A percentile compares a stretch with the other conserved stretches of the same genome.
These are phyloP conservation scores for Pseudogymnoascus sp. DNA, from an alignment of 2,329 filamentous ascomycete genomes.

Conservation along the genomic window DNA sequence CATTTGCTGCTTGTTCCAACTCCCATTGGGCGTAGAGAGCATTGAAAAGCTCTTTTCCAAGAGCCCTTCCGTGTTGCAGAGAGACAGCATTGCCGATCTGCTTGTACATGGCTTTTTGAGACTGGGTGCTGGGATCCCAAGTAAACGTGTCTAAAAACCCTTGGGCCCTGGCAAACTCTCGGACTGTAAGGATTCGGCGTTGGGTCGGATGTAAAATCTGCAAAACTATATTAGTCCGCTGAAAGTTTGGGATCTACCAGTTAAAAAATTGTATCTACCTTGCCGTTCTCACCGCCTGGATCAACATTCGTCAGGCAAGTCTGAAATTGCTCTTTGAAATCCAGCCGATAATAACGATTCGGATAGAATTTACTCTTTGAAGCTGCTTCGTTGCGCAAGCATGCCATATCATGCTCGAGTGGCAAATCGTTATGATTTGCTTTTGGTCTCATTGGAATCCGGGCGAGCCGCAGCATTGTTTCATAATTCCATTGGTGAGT, in stretches of 20 bases:
- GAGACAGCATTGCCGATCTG: conserved; percentile 18
- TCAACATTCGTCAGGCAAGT: background rate
- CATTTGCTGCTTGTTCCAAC: background rate
- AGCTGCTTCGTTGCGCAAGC: background rate
- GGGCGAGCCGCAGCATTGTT: background rate
- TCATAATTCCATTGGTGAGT: background rate
- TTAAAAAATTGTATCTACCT: conserved; percentile 9
- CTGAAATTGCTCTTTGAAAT: background rate
- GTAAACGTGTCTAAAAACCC: conserved; percentile 15
- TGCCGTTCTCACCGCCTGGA: conserved; percentile 14
- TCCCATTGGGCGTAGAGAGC: conserved; percentile 1
- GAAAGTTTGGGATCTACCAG: background rate
- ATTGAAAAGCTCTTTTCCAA: conserved; percentile 11
- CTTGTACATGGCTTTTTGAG: conserved; percentile 5
- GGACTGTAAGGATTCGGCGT: conserved; percentile 10
- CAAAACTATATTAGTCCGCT: background rate
- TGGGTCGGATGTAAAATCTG: conserved; percentile 14
- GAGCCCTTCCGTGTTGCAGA: background rate
- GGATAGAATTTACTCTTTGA: background rate
- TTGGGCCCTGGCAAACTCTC: conserved; percentile 16
- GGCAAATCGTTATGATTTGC: background rate
- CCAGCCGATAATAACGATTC: background rate
- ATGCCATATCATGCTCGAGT: background rate
- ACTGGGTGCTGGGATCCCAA: conserved; percentile 11
- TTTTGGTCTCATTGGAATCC: background rate